These are phyloP conservation scores for Buxus sempervirens DNA, from an alignment of 164 flowering plant genomes.

Conservation along the genomic window DNA sequence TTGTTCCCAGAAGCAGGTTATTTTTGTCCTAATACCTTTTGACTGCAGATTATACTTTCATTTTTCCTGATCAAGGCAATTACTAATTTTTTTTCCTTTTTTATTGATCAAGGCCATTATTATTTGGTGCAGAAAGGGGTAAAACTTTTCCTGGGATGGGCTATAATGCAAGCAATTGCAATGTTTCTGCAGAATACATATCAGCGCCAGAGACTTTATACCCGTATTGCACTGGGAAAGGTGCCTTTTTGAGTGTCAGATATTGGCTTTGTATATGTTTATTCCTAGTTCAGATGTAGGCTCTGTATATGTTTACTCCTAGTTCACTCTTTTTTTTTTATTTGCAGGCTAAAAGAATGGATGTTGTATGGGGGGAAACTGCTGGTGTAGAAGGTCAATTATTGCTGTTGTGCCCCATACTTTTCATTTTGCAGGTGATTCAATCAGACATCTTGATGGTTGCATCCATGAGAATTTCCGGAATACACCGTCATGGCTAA, in stretches of 20 bases:
- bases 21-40: conserved; percentile 2
- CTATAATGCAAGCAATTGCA: conserved; percentile 97
- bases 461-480: not conserved
- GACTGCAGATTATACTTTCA: not conserved
- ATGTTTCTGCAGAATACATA: conserved; percentile 97
- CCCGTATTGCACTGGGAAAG: conserved; percentile 99
- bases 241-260: conserved; percentile 35
- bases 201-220: conserved; percentile 92
- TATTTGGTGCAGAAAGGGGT: conserved; percentile 69
- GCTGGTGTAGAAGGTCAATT: conserved; percentile 97
- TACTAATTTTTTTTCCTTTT: conserved; percentile 1
- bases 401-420: conserved; percentile 77
- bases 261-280: not conserved
- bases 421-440: conserved; percentile 84
- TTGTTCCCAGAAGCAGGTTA: conserved; percentile 88
- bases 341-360: conserved; percentile 93
- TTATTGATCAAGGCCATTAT: not conserved
- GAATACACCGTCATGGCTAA: not conserved
- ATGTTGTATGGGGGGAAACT: conserved; percentile 99
- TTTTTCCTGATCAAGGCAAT: not conserved
- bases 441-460: not conserved
- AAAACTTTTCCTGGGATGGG: conserved; percentile 84
- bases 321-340: not conserved
- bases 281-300: conserved; percentile 1
- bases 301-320: not conserved